These are phyloP conservation scores for Cyclaneusma minus DNA, from an alignment of 2,329 filamentous ascomycete species.

Conservation along the genomic window DNA sequence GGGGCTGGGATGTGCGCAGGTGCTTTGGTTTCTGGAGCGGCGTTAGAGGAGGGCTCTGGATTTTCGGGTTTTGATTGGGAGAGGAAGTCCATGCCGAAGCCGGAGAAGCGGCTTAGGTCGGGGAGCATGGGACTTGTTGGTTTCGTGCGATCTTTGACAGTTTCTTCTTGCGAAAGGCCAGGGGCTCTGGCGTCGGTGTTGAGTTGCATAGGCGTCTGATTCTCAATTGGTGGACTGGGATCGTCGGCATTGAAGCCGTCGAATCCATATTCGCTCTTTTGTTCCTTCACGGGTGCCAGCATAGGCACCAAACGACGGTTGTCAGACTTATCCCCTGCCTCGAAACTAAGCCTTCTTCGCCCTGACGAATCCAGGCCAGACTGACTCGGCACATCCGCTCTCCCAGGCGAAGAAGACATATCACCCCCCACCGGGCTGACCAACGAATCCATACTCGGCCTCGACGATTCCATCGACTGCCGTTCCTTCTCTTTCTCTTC, in stretches of 20 bases:
- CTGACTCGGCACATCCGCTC: slow-evolving; percentile 13
- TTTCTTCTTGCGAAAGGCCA: slow-evolving; percentile 7
- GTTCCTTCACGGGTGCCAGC: slow-evolving; percentile 38
- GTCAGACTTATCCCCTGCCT: slow-evolving; percentile 21
- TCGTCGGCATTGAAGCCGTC: slow-evolving; percentile 22
- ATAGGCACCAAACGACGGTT: slow-evolving; percentile 23
- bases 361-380: slow-evolving; percentile 5
- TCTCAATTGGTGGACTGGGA: slow-evolving; percentile 9
- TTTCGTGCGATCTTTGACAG: slow-evolving; percentile 5
- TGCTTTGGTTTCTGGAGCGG: too few species aligned
- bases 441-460: slow-evolving; percentile 39
- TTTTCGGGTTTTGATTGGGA: slow-evolving; percentile 13
- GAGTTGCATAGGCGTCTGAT: not conserved
- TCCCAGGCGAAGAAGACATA: slow-evolving; percentile 7
- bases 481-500: slow-evolving; percentile 45
- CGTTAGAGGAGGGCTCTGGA: slow-evolving; percentile 2
- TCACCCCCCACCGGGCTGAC: slow-evolving; percentile 12
- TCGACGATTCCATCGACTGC: slow-evolving; percentile 38
- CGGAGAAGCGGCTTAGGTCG: slow-evolving; percentile 40
- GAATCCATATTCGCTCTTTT: slow-evolving; percentile 42
- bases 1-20: slow-evolving; percentile 1
- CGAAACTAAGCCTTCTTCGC: slow-evolving; percentile 8
- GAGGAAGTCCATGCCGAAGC: slow-evolving; percentile 44
- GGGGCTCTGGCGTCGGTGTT: slow-evolving; percentile 3
- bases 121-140: slow-evolving; percentile 43